phyloP scores from a whole-genome alignment of 148 eudicot species.

The Vaccinium corymbosum region DNA sequence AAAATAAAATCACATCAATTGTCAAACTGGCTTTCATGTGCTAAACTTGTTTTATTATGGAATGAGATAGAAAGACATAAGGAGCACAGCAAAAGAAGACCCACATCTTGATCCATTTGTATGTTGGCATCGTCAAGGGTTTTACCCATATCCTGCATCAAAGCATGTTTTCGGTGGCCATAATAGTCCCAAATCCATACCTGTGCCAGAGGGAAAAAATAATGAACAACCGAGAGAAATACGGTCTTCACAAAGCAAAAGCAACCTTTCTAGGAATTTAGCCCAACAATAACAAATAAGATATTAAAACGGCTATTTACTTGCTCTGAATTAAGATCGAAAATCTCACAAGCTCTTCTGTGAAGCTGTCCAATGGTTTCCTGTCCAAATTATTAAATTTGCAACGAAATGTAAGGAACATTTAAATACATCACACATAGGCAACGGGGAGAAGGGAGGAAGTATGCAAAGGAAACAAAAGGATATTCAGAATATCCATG shows the following conservation, averaged over 20 bases:
- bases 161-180: slow-evolving; percentile 72
- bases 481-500: not conserved
- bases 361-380: slow-evolving; percentile 88
- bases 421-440: not conserved
- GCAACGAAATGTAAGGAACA: slow-evolving; percentile 10
- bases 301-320: slow-evolving; percentile 36
- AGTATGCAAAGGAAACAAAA: not conserved
- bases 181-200: slow-evolving; percentile 82
- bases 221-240: slow-evolving; percentile 7
- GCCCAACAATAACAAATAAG: not conserved
- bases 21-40: not conserved
- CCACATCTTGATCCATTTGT: slow-evolving; percentile 95
- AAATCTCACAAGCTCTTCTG: slow-evolving; percentile 81
- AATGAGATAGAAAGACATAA: not conserved
- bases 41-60: slow-evolving; percentile 8
- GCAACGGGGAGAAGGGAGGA: not conserved
- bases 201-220: slow-evolving; percentile 30
- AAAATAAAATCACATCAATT: not conserved
- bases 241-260: not conserved
- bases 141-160: slow-evolving; percentile 78
- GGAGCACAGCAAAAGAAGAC: slow-evolving; percentile 28
- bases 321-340: slow-evolving; percentile 65
- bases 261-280: not conserved
- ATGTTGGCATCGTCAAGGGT: slow-evolving; percentile 93
- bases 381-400: slow-evolving; percentile 35